These are phyloP conservation scores for Penicillium italicum DNA, from an alignment of 2,329 filamentous ascomycete species.

Conservation along the genomic window DNA sequence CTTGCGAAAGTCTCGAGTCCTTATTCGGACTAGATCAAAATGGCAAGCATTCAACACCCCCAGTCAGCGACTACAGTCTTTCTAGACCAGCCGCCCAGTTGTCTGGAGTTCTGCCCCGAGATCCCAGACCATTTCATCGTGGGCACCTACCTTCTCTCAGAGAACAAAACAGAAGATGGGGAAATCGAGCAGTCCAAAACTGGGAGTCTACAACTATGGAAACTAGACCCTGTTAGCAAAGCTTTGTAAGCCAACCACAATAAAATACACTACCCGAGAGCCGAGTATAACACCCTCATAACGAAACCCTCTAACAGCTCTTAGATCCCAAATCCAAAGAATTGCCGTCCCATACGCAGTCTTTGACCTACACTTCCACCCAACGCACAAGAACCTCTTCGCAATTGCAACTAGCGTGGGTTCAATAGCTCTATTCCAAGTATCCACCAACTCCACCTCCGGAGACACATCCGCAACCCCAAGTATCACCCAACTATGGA, in stretches of 20 bases:
- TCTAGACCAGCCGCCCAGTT: slow-evolving; percentile 45
- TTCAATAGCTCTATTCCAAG: slow-evolving; percentile 43
- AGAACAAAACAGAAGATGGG: slow-evolving; percentile 29
- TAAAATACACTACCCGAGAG: not conserved
- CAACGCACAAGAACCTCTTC: slow-evolving; percentile 54
- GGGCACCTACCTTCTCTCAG: slow-evolving; percentile 73
- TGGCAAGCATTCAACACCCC: slow-evolving; percentile 25
- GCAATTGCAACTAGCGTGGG: slow-evolving; percentile 73
- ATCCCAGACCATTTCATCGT: slow-evolving; percentile 67
- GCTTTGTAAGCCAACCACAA: slow-evolving; percentile 26
- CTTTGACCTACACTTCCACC: slow-evolving; percentile 80
- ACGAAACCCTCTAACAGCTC: slow-evolving; percentile 11
- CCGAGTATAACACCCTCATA: not conserved
- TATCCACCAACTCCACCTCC: slow-evolving; percentile 11
- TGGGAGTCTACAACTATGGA: slow-evolving; percentile 69
- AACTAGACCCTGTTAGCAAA: slow-evolving; percentile 40
- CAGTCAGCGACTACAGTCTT: slow-evolving; percentile 35
- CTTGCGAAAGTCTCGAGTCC: not conserved
- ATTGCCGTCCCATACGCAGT: slow-evolving; percentile 67
- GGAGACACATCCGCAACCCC: slow-evolving; percentile 10
- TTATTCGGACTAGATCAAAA: slow-evolving; percentile 2
- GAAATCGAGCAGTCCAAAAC: slow-evolving; percentile 59
- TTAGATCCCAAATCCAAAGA: slow-evolving; percentile 57
- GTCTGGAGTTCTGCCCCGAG: slow-evolving; percentile 42
- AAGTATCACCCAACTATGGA: slow-evolving; percentile 39